Conservation (phyloP, 352 stramenopile genomes). For the Phytopythium litorale region DNA sequence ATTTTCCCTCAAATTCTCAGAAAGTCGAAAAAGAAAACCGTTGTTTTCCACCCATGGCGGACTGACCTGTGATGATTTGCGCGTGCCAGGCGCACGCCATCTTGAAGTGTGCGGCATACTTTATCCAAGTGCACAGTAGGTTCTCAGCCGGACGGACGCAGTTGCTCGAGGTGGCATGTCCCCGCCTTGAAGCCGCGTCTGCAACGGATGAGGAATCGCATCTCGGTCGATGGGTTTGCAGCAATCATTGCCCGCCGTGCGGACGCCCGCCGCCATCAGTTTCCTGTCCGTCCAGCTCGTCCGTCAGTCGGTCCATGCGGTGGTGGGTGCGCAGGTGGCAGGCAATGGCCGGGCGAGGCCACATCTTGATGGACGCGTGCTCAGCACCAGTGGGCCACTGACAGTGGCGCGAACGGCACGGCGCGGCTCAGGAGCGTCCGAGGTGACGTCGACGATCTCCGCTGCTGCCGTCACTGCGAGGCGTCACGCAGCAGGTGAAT, state of each 20-base stretch:
- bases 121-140: background rate
- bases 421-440: background rate
- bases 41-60: background rate
- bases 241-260: background rate
- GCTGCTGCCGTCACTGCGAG: background rate
- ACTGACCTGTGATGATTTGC: background rate
- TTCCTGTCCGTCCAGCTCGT: background rate
- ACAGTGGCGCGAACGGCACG: background rate
- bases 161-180: constrained; percentile 2
- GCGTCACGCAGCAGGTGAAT: too few species aligned
- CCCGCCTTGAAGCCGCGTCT: background rate
- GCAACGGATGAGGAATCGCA: background rate
- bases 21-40: too few species aligned
- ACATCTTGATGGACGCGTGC: background rate
- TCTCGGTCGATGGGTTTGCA: background rate
- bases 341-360: background rate
- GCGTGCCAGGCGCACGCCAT: background rate
- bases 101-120: background rate
- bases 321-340: background rate
- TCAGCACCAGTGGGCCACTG: background rate
- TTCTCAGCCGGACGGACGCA: background rate
- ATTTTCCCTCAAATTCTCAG: background rate
- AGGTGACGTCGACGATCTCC: background rate
- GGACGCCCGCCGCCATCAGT: background rate
- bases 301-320: background rate